A percentile compares a stretch with the other conserved stretches of the same genome.
These are phyloP conservation scores for Neurospora sp. DNA, from an alignment of 2,329 filamentous ascomycete species.

Conservation along the genomic window DNA sequence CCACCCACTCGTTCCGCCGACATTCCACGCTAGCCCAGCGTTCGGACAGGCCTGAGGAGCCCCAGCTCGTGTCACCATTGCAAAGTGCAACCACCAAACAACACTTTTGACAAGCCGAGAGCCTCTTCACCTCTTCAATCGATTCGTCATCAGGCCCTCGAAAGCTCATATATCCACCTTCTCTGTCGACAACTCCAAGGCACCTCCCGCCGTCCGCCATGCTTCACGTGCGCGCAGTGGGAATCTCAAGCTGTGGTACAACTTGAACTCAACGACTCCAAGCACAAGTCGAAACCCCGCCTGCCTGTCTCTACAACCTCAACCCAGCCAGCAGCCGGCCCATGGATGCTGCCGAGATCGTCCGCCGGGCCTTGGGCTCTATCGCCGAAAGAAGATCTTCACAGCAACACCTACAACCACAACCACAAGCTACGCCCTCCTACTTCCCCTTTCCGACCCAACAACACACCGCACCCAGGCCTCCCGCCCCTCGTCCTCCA, in stretches of 20 bases:
- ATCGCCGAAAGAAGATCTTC: constrained; percentile 30
- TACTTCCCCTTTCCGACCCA: constrained; percentile 10
- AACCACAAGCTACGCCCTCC: not conserved
- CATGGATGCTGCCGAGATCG: constrained; percentile 53
- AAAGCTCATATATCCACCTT: not conserved
- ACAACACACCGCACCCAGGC: constrained; percentile 14
- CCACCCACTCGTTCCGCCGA: not conserved
- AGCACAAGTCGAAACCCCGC: not conserved
- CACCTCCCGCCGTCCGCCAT: not conserved
- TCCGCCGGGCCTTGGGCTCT: constrained; percentile 46
- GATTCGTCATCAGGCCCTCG: not conserved
- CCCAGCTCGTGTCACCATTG: not conserved
- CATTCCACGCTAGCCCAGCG: not conserved
- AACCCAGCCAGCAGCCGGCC: constrained; percentile 8
- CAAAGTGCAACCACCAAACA: not conserved
- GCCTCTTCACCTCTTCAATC: not conserved
- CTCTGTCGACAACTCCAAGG: not conserved
- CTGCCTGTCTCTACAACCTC: not conserved
- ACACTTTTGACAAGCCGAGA: not conserved
- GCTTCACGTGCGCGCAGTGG: not conserved
- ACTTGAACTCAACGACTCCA: not conserved
- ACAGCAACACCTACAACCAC: constrained; percentile 19
- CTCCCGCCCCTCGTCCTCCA: constrained; percentile 17
- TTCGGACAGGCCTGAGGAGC: not conserved
- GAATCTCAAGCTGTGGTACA: not conserved